Evolutionary conservation across 306 rosid genomes (phyloP).

Genomic region (Notholithocarpus densiflorus): DNA sequence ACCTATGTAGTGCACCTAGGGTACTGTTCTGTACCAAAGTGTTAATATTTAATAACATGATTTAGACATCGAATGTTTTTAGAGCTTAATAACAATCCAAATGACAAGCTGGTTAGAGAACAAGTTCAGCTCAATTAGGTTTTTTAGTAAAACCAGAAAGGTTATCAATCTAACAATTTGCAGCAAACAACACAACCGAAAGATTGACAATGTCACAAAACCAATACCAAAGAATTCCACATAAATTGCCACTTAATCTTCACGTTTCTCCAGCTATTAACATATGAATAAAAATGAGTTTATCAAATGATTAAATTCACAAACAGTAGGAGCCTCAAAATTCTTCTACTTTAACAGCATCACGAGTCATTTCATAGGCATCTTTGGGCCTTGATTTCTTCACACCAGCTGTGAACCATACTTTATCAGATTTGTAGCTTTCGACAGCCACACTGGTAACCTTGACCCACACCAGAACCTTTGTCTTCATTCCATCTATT

Average conservation of each 20-base stretch:
- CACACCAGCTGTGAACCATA: slow-evolving; percentile 49
- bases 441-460: slow-evolving; percentile 44
- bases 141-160: background rate
- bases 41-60: no score
- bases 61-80: no score
- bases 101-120: no score
- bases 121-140: no score
- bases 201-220: background rate
- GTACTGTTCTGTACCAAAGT: no score
- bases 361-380: slow-evolving; percentile 48
- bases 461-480: slow-evolving; percentile 55
- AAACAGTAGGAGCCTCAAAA: slow-evolving; percentile 23
- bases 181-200: background rate
- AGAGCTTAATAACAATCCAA: no score
- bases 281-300: background rate
- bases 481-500: slow-evolving; percentile 55
- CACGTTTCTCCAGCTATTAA: background rate
- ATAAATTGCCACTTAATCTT: background rate
- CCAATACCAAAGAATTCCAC: background rate
- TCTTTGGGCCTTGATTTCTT: slow-evolving; percentile 52
- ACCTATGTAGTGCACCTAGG: no score
- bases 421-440: slow-evolving; percentile 53
- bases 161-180: background rate
- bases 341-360: slow-evolving; percentile 30
- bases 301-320: background rate